Evolutionary conservation across 805 yeast species (phyloP).

Genomic region (Candida qinlingensis): DNA sequence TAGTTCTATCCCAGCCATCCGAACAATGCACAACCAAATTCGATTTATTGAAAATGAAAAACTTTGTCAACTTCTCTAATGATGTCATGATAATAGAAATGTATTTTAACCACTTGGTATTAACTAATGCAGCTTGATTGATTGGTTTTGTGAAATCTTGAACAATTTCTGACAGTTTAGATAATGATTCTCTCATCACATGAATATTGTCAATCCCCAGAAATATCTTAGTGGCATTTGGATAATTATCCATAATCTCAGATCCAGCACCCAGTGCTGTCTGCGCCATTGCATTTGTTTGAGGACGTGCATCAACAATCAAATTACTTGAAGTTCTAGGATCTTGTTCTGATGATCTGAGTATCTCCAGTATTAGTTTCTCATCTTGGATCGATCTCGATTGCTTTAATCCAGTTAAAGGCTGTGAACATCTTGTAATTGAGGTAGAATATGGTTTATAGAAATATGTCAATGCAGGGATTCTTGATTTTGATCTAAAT

Average conservation of each 20-base stretch:
- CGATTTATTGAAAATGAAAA: constrained; percentile 76
- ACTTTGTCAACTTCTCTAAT: constrained; percentile 71
- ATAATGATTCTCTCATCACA: constrained; percentile 83
- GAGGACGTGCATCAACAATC: constrained; percentile 87
- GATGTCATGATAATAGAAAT: constrained; percentile 64
- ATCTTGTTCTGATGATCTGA: constrained; percentile 43
- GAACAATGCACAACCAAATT: constrained; percentile 90
- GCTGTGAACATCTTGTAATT: constrained; percentile 88
- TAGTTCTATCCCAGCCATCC: constrained; percentile 98
- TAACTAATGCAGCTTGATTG: constrained; percentile 51
- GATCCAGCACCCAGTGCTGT: constrained; percentile 98
- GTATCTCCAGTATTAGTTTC: constrained; percentile 67
- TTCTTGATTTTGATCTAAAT: constrained; percentile 77
- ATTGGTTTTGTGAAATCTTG: constrained; percentile 52
- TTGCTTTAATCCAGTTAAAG: constrained; percentile 85
- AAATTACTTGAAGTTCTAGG: constrained; percentile 48
- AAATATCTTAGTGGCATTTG: constrained; percentile 63
- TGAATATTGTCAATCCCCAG: constrained; percentile 94
- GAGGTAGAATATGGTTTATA: constrained; percentile 67
- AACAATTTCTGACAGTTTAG: constrained; percentile 56
- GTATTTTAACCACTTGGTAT: constrained; percentile 77
- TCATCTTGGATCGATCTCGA: constrained; percentile 90
- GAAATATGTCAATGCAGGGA: constrained; percentile 78
- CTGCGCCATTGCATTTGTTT: constrained; percentile 94
- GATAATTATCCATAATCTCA: constrained; percentile 84